Evolutionary conservation across 2,329 filamentous ascomycete species (phyloP).

Genomic region (Metarhizium rileyi): DNA sequence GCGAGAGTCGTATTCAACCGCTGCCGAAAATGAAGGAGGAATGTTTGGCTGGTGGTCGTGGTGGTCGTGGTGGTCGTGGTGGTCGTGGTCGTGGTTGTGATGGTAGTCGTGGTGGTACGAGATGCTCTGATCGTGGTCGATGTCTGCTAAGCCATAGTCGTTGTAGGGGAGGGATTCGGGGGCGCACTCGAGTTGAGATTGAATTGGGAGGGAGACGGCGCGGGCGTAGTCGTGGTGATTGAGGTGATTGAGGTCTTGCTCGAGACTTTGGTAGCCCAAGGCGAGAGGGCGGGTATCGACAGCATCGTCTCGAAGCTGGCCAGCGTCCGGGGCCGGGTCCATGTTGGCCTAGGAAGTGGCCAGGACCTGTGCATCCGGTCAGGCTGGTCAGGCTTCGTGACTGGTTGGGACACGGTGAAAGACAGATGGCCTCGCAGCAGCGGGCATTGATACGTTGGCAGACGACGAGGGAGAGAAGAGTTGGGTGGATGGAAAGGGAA

Average conservation of each 20-base stretch:
- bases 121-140: slow-evolving; percentile 4
- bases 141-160: not conserved
- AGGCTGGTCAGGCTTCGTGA: slow-evolving; percentile 31
- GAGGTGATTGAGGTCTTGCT: slow-evolving; percentile 18
- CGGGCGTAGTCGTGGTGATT: slow-evolving; percentile 15
- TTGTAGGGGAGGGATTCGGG: not conserved
- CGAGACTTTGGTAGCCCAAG: slow-evolving; percentile 15
- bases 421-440: slow-evolving; percentile 31
- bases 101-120: slow-evolving; percentile 11
- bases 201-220: not conserved
- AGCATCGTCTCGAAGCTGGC: slow-evolving; percentile 13
- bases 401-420: slow-evolving; percentile 27
- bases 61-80: slow-evolving; percentile 10
- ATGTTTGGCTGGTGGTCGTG: not conserved
- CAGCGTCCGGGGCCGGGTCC: slow-evolving; percentile 22
- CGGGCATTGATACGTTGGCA: slow-evolving; percentile 38
- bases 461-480: slow-evolving; percentile 1
- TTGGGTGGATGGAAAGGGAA: not conserved
- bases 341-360: slow-evolving; percentile 19
- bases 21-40: slow-evolving; percentile 1
- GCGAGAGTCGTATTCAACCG: slow-evolving; percentile 8
- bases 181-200: not conserved
- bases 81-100: slow-evolving; percentile 5
- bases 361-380: slow-evolving; percentile 35
- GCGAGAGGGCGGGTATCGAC: slow-evolving; percentile 6